Evolutionary conservation across 306 rosid genomes (phyloP).

Genomic region (Fragaria nilgerrensis): DNA sequence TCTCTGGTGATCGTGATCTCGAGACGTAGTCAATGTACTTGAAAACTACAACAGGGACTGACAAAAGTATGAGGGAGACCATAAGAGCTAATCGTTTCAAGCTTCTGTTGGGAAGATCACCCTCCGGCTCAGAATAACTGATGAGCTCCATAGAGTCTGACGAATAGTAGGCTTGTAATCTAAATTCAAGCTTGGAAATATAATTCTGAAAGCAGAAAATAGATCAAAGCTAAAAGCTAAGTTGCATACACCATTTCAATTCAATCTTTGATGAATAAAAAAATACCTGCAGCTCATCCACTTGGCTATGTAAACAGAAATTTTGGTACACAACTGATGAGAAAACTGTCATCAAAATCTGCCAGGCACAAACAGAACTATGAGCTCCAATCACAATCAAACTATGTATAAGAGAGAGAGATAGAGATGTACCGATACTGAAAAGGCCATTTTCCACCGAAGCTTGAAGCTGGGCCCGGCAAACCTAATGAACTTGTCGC

Average conservation of each 20-base stretch:
- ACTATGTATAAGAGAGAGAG: not conserved
- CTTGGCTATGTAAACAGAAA: constrained; percentile 45
- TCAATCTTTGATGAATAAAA: not conserved
- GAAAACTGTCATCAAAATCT: constrained; percentile 50
- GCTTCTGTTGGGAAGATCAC: constrained; percentile 34
- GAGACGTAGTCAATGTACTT: constrained; percentile 61
- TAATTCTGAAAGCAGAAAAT: constrained; percentile 45
- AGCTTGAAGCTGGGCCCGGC: constrained; percentile 11
- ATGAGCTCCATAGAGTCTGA: constrained; percentile 32
- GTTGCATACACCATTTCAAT: not conserved
- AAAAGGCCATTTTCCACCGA: constrained; percentile 43
- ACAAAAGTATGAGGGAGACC: constrained; percentile 47
- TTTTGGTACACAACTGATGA: constrained; percentile 56
- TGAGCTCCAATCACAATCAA: constrained; percentile 4
- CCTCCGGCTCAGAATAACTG: constrained; percentile 29
- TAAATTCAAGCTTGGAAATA: constrained; percentile 45
- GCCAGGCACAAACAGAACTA: constrained; percentile 19
- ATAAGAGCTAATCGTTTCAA: constrained; percentile 53
- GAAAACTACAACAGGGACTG: constrained; percentile 49
- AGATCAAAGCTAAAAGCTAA: too few species aligned
- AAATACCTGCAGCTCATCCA: constrained; percentile 57
- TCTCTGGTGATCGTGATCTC: constrained; percentile 56
- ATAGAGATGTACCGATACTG: constrained; percentile 31
- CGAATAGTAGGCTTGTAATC: constrained; percentile 36
- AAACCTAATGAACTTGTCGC: constrained; percentile 19